Evolutionary conservation across 208 protist genomes (phyloP).

Genomic region (Spironucleus salmonicida): DNA sequence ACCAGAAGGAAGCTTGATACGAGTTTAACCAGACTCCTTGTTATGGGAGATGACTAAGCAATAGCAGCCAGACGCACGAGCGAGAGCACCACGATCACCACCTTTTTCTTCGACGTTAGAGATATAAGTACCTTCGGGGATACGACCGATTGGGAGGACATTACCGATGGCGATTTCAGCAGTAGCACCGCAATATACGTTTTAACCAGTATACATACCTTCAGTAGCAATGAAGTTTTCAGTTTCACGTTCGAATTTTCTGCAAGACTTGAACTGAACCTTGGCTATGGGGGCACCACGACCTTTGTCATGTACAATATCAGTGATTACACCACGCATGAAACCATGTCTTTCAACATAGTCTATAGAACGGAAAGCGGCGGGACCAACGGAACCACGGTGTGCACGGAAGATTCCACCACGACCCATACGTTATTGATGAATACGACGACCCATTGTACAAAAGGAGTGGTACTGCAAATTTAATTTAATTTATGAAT

Average conservation of each 20-base stretch:
- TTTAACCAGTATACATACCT: slow-evolving; percentile 95
- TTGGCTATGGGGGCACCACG: slow-evolving; percentile 89
- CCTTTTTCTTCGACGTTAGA: slow-evolving; percentile 90
- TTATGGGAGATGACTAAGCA: slow-evolving; percentile 84
- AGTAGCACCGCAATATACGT: slow-evolving; percentile 88
- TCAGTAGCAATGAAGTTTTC: slow-evolving; percentile 86
- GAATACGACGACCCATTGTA: slow-evolving; percentile 27
- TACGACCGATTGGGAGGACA: slow-evolving; percentile 74
- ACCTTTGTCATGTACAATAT: slow-evolving; percentile 94
- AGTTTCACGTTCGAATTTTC: slow-evolving; percentile 58
- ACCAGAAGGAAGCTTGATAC: slow-evolving; percentile 88
- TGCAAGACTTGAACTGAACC: slow-evolving; percentile 71
- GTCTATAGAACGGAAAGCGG: slow-evolving; percentile 78
- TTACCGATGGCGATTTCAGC: slow-evolving; percentile 81
- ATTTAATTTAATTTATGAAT: too few species aligned
- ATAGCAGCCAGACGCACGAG: slow-evolving; percentile 81
- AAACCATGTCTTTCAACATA: slow-evolving; percentile 85
- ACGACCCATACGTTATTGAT: slow-evolving; percentile 71
- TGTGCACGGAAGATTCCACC: slow-evolving; percentile 67
- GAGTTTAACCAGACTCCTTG: slow-evolving; percentile 74
- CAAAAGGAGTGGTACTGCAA: too few species aligned
- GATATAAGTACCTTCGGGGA: slow-evolving; percentile 95
- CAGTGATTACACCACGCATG: slow-evolving; percentile 67
- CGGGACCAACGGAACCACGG: slow-evolving; percentile 76
- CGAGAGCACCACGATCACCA: slow-evolving; percentile 78